These are phyloP conservation scores for Stenocarpella maydis DNA, from an alignment of 2,329 filamentous ascomycete genomes.

Conservation along the genomic window DNA sequence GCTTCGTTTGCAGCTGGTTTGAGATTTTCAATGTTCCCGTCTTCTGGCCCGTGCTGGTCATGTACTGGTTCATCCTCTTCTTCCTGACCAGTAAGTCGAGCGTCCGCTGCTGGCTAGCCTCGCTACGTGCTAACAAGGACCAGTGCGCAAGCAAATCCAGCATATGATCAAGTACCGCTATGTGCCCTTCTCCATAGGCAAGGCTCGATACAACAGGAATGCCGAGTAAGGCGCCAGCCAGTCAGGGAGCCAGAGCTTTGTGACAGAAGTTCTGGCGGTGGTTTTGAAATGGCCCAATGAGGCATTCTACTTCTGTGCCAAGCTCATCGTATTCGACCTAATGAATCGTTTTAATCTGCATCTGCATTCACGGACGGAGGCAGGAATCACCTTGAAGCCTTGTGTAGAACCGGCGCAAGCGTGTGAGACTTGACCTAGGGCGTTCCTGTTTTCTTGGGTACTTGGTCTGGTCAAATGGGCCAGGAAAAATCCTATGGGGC, in stretches of 20 bases:
- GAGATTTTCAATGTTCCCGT: conserved; percentile 95
- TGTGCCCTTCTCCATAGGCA: conserved; percentile 91
- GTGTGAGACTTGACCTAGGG: conserved; percentile 21
- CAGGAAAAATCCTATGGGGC: background rate
- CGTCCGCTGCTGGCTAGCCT: conserved; percentile 1
- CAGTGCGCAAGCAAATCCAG: conserved; percentile 98
- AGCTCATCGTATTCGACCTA: conserved; percentile 26
- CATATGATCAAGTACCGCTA: conserved; percentile 99
- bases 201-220: conserved; percentile 79
- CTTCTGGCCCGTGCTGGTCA: conserved; percentile 97
- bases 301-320: conserved; percentile 30
- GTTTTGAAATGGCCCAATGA: conserved; percentile 9
- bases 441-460: conserved; percentile 31
- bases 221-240: conserved; percentile 50
- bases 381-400: conserved; percentile 18
- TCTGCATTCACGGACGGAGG: conserved; percentile 32
- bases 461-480: conserved; percentile 15
- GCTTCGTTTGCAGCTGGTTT: conserved; percentile 91
- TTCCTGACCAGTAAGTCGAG: conserved; percentile 84
- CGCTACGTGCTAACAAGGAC: conserved; percentile 11
- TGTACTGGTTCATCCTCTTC: conserved; percentile 99
- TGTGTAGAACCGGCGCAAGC: conserved; percentile 30
- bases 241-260: background rate
- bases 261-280: background rate
- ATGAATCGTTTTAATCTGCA: conserved; percentile 35